phyloP scores from a whole-genome alignment of 345 rosid genomes.

The Eucalyptus tenuipes region DNA sequence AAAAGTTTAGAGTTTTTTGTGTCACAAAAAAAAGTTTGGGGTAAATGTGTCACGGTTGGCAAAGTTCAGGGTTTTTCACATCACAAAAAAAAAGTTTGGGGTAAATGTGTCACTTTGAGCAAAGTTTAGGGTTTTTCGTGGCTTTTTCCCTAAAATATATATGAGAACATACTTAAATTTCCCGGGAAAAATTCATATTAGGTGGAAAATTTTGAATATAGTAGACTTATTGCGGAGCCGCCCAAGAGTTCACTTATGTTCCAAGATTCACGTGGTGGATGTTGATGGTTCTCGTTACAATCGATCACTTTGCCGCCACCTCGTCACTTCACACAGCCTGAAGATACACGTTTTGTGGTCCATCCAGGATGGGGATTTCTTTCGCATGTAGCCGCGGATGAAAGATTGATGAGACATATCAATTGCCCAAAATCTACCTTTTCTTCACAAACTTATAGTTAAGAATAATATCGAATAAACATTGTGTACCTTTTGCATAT shows the following conservation, averaged over 20 bases:
- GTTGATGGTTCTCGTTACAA: neutral
- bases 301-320: neutral
- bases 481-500: neutral
- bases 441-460: neutral
- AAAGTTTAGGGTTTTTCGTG: too few species aligned
- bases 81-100: too few species aligned
- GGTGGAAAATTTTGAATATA: neutral
- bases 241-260: neutral
- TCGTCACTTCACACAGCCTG: neutral
- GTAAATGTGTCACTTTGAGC: too few species aligned
- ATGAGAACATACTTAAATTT: neutral
- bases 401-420: neutral
- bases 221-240: too few species aligned
- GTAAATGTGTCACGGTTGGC: too few species aligned
- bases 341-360: neutral
- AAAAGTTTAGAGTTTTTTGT: too few species aligned
- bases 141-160: neutral
- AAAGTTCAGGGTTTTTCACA: too few species aligned
- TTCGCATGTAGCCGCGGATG: neutral
- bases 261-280: neutral
- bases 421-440: neutral
- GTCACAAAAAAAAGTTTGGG: too few species aligned
- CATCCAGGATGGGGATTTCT: neutral
- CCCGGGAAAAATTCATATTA: neutral
- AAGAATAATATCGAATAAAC: neutral